phyloP scores from a whole-genome alignment of 495 filamentous ascomycete genomes.

The Penicillium herquei region DNA sequence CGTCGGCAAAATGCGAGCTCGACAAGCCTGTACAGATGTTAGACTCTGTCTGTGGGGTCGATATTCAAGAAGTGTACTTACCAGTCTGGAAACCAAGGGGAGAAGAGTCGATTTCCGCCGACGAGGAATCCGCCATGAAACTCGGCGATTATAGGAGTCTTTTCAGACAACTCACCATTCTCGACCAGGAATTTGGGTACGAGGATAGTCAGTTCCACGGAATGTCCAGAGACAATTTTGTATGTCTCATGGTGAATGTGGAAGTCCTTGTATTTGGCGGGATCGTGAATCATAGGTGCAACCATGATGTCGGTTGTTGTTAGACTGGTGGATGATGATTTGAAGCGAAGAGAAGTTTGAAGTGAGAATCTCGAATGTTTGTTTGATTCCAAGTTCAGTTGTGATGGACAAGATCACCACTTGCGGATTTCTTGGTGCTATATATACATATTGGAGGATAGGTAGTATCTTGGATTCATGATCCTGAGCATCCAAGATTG shows the following conservation, averaged over 20 bases:
- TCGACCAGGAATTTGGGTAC: slow-evolving; percentile 9
- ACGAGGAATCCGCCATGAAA: slow-evolving; percentile 20
- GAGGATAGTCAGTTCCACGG: slow-evolving; percentile 9
- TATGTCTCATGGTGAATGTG: slow-evolving; percentile 7
- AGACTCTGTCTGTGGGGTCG: neutral
- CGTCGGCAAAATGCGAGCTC: slow-evolving; percentile 7
- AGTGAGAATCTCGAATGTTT: no score
- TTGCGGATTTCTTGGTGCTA: no score
- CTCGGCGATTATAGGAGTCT: slow-evolving; percentile 10
- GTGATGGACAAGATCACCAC: no score
- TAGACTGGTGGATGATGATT: neutral
- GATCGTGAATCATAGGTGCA: slow-evolving; percentile 1
- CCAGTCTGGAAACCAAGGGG: slow-evolving; percentile 18
- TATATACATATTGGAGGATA: no score
- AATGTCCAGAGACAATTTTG: slow-evolving; percentile 5
- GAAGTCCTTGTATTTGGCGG: slow-evolving; percentile 5
- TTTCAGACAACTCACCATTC: neutral
- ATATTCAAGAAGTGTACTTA: neutral
- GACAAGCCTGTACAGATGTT: slow-evolving; percentile 6
- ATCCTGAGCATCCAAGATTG: no score
- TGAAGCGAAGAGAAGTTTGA: neutral
- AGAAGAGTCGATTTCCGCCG: slow-evolving; percentile 11
- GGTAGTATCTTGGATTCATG: no score
- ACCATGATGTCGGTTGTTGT: neutral
- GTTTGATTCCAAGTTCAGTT: no score